These are phyloP conservation scores for Beverwykella pulmonaria DNA, from an alignment of 495 filamentous ascomycete species.

Conservation along the genomic window DNA sequence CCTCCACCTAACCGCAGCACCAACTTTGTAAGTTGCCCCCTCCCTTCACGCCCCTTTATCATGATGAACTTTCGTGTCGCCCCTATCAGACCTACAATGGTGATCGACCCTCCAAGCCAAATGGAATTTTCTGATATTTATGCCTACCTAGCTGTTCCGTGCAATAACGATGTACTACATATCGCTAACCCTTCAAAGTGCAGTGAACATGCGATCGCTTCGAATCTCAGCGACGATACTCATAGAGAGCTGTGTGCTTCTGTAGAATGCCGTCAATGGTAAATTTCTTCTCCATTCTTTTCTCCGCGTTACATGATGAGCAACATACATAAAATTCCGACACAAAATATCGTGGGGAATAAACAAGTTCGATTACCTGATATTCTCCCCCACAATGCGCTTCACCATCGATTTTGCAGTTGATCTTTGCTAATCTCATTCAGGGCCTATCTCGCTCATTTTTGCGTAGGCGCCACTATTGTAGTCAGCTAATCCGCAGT, in stretches of 20 bases:
- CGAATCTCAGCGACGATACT: not conserved
- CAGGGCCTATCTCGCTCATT: not conserved
- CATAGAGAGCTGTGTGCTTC: not conserved
- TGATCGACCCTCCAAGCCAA: conserved; percentile 37
- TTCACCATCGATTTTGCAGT: not conserved
- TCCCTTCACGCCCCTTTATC: not conserved
- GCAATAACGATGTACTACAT: not conserved
- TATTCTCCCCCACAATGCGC: not conserved
- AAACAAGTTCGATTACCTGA: conserved; percentile 38
- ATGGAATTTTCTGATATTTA: conserved; percentile 29
- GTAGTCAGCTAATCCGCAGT: not conserved
- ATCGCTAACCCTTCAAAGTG: conserved; percentile 17
- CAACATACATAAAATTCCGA: conserved; percentile 37
- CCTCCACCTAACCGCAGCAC: not conserved
- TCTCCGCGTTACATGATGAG: conserved; percentile 22
- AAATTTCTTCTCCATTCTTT: not conserved
- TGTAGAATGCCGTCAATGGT: not conserved
- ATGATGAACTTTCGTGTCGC: conserved; percentile 38
- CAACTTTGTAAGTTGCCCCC: conserved; percentile 17
- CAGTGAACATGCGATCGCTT: not conserved
- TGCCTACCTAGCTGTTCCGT: not conserved
- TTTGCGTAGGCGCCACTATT: not conserved
- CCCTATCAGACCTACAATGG: conserved; percentile 37
- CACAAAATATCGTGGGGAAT: conserved; percentile 24
- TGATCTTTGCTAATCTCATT: not conserved